Base-by-base conservation (phyloP, 1,284 basidiomycete genomes). In the Gastroboletus turbinatus region DNA sequence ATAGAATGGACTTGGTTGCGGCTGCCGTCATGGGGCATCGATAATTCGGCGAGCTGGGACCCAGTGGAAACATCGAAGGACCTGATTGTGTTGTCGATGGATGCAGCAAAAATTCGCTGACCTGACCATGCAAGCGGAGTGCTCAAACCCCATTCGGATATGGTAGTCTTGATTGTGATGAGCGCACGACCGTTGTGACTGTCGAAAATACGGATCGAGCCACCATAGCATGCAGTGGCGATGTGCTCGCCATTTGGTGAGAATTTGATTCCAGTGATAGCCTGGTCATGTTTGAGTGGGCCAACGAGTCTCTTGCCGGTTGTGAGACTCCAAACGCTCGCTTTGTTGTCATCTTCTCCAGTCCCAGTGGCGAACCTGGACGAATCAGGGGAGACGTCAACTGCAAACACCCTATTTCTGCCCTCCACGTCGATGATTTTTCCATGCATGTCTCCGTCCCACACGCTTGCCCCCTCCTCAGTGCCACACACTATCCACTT, bases 91-190 rank as follows among this genome's bases (percentile, higher is more conserved):
- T 27, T 25, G 23, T 25, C 33, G 1, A 0, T 2, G 11, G 8
- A 44, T 13, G 23, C 5, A 0, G 16, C 21, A 13, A 47, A 42
- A 2, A 47, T 47, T 1, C 17, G 23, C 5, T 47, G 32, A 13
- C 21, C 23, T 11, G 46, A 47, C 46, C 46, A 47, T 2, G 11
- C 23, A 43, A 46, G 21, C 4, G 46, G 46, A 23, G 30, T 39
- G 14, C 9, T 4, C 4, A 19, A 1, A 2, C 0, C 6, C 9
- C 5, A 3, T 16, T 0, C 0, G 8, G 16, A 6, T 8, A 14
- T 9, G 16, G 0, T 7, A 8, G 23, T 25, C 6, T 25, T 2
- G 6, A 47, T 42, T 0, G 3, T 11, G 23, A 47, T 5, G 11
- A 43, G 23, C 17, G 27, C 4, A 6, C 43, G 5, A 0, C 46